These are phyloP conservation scores for Aspergillus nanangensis DNA, from an alignment of 495 filamentous ascomycete genomes.

Conservation along the genomic window DNA sequence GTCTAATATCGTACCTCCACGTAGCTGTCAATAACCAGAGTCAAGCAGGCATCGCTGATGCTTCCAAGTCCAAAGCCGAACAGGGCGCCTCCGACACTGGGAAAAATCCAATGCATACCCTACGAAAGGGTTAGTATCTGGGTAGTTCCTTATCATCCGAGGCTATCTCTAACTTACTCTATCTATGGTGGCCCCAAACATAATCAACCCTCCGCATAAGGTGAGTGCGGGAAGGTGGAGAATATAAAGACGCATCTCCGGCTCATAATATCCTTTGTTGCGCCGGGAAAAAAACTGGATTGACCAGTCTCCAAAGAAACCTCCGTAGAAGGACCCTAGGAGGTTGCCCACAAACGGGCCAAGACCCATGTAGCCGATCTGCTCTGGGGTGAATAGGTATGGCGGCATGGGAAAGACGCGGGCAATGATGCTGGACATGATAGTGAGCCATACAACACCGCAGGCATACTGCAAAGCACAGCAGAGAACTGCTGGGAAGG, in stretches of 20 bases:
- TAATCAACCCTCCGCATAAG: constrained; percentile 28
- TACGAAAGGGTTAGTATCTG: constrained; percentile 1
- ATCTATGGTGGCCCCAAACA: constrained; percentile 30
- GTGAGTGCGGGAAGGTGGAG: constrained; percentile 24
- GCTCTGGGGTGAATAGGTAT: constrained; percentile 35
- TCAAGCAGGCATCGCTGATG: constrained; percentile 29
- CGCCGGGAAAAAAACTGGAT: constrained; percentile 31
- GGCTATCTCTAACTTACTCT: constrained; percentile 13
- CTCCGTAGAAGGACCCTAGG: constrained; percentile 32
- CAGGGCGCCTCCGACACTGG: constrained; percentile 25
- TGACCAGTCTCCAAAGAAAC: constrained; percentile 35
- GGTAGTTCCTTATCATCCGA: not conserved
- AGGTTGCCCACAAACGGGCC: constrained; percentile 38
- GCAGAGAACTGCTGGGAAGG: constrained; percentile 38
- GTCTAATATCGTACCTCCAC: constrained; percentile 18
- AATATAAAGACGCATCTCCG: constrained; percentile 40
- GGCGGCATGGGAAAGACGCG: constrained; percentile 33
- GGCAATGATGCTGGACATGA: constrained; percentile 26
- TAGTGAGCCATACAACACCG: constrained; percentile 31
- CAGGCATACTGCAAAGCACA: constrained; percentile 34
- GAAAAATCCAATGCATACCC: constrained; percentile 37
- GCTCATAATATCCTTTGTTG: constrained; percentile 39
- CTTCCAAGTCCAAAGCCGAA: constrained; percentile 32
- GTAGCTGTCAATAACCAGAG: constrained; percentile 34
- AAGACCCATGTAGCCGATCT: constrained; percentile 36